Percentiles rank a stretch among this genome's conserved stretches.
Conservation (phyloP, 2,329 filamentous ascomycete genomes). For the Fusarium oligoseptatum region DNA sequence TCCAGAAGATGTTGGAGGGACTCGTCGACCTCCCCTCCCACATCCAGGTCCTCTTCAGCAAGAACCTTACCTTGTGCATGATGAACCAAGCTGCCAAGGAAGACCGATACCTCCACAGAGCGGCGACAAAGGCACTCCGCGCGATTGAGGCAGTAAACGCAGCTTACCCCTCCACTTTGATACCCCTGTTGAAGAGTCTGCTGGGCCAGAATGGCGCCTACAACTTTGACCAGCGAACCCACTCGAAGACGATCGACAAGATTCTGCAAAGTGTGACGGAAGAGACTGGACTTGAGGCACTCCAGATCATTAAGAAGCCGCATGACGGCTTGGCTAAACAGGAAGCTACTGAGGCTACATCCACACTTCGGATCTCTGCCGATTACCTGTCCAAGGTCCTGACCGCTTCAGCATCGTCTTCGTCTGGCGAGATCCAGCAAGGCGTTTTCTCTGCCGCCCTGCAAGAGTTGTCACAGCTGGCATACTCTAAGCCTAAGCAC, state of each 20-base stretch:
- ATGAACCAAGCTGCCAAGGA: conserved; percentile 85
- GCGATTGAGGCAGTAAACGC: conserved; percentile 75
- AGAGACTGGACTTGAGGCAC: conserved; percentile 66
- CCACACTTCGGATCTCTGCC: conserved; percentile 62
- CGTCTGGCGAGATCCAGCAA: conserved; percentile 48
- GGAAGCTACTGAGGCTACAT: conserved; percentile 47
- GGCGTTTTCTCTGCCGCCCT: conserved; percentile 57
- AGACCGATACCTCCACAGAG: conserved; percentile 83
- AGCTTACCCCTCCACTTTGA: conserved; percentile 69
- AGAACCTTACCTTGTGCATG: conserved; percentile 84
- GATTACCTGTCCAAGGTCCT: conserved; percentile 68
- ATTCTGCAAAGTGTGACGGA: conserved; percentile 73
- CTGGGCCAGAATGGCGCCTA: conserved; percentile 77
- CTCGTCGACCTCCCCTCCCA: conserved; percentile 61
- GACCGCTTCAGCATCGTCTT: conserved; percentile 51
- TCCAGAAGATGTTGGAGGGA: conserved; percentile 78
- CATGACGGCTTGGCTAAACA: conserved; percentile 48
- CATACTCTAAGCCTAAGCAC: conserved; percentile 64
- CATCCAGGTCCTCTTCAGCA: conserved; percentile 77
- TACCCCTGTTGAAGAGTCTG: conserved; percentile 74
- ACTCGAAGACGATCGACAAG: conserved; percentile 85
- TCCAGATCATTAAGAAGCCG: conserved; percentile 63
- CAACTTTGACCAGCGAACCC: conserved; percentile 89
- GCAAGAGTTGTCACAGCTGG: conserved; percentile 66
- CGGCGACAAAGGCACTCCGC: conserved; percentile 82